These are phyloP conservation scores for Polytrichum commune DNA, from an alignment of 225 moss, liverwort and hornwort species.

Conservation along the genomic window DNA sequence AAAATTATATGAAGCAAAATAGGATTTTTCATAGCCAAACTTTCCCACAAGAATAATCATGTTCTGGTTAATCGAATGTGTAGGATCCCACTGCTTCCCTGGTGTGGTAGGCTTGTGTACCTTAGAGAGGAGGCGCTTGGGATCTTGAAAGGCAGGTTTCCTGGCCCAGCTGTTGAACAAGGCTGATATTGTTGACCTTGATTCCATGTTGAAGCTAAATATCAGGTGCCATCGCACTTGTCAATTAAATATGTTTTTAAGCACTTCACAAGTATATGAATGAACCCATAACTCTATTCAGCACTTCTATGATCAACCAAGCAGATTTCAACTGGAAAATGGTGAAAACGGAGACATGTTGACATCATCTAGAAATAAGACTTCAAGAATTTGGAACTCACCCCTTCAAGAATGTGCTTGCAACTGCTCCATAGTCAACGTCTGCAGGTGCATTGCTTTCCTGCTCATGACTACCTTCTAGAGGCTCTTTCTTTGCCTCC, in stretches of 20 bases:
- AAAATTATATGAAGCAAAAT: too few relatives aligned
- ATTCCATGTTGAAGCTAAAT: slow-evolving; percentile 71
- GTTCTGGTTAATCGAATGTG: too few relatives aligned
- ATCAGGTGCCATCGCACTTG: too few relatives aligned
- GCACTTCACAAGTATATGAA: too few relatives aligned
- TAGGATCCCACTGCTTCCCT: too few relatives aligned
- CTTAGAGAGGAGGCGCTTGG: slow-evolving; percentile 80
- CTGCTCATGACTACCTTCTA: slow-evolving; percentile 9
- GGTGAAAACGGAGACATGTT: too few relatives aligned
- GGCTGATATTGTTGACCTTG: slow-evolving; percentile 73
- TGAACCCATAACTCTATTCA: too few relatives aligned
- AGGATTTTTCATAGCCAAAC: too few relatives aligned
- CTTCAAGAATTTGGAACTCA: slow-evolving; percentile 12
- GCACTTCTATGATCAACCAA: too few relatives aligned
- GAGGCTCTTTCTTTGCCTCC: neutral
- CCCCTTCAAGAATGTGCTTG: slow-evolving; percentile 56
- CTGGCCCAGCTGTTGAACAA: slow-evolving; percentile 94
- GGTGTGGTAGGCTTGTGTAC: slow-evolving; percentile 19
- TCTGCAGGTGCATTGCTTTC: slow-evolving; percentile 11
- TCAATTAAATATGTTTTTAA: neutral
- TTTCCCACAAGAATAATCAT: too few relatives aligned
- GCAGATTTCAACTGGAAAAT: too few relatives aligned
- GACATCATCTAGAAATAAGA: too few relatives aligned
- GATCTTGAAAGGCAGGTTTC: slow-evolving; percentile 86
- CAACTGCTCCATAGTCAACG: slow-evolving; percentile 30